These are phyloP conservation scores for Camellia sinensis DNA, from an alignment of 148 eudicot genomes.

Conservation along the genomic window DNA sequence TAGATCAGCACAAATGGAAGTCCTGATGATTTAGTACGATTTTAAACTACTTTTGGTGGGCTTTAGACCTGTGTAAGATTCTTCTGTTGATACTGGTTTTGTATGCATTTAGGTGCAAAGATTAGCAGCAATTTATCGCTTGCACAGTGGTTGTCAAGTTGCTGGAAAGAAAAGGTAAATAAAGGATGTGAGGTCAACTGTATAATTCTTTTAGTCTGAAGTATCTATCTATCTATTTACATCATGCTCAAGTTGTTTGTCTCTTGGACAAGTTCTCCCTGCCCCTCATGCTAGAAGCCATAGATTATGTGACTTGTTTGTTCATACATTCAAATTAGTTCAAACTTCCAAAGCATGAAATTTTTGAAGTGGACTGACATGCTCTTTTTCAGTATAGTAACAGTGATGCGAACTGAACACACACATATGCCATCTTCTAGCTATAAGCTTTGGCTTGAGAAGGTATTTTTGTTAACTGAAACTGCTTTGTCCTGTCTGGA, in stretches of 20 bases:
- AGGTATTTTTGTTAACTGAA: constrained; percentile 42
- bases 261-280: background rate
- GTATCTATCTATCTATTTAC: background rate
- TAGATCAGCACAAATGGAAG: background rate
- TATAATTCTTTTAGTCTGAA: background rate
- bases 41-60: background rate
- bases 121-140: constrained; percentile 79
- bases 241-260: background rate
- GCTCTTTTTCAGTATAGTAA: constrained; percentile 67
- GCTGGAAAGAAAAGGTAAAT: constrained; percentile 83
- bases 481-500: too few species aligned
- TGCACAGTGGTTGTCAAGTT: constrained; percentile 63
- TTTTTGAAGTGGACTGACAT: background rate
- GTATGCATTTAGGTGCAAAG: constrained; percentile 55
- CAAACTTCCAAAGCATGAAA: background rate
- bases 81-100: background rate
- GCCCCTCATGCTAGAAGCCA: background rate
- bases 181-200: background rate
- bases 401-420: constrained; percentile 70
- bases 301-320: background rate
- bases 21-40: too few species aligned
- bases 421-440: constrained; percentile 81
- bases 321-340: background rate
- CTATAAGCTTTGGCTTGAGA: constrained; percentile 73
- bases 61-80: background rate